Evolutionary conservation across 768 basidiomycete genomes (phyloP), one percentile per base, ranked within the genome.

Genomic region (Suillus variegatus): DNA sequence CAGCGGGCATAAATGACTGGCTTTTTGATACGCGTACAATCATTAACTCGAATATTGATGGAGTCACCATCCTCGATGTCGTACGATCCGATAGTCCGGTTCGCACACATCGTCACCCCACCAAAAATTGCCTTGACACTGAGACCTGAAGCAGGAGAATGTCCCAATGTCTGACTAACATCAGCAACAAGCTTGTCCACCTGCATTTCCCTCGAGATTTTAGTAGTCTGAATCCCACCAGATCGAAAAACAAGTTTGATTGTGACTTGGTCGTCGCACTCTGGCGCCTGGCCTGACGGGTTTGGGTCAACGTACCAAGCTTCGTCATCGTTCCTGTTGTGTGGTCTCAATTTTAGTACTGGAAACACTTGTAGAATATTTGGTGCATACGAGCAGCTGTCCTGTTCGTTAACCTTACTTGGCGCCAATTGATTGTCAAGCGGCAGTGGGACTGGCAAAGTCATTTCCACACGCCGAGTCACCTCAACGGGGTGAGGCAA

Each of bases 1-100:
- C 12, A 88, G 87, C 71, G 94, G 95, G 4, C 83, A 44, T 44
- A 44, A 16, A 44, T 20, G 14, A 44, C 43, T 44, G 43, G 43
- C 43, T 44, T 44, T 44, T 7, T 14, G 7, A 2, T 3, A 18
- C 16, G 43, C 41, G 7, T 7, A 0, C 6, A 9, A 36, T 9
- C 35, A 6, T 5, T 7, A 36, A 36, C 35, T 36, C 7, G 43
- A 43, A 18, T 16, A 18, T 16, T 2, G 43, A 43, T 18, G 16
- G 16, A 18, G 43, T 43, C 43, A 0, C 41, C 41, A 43, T 43
- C 16, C 41, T 18, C 6, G 16, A 43, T 18, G 41, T 18, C 6
- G 16, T 43, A 18, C 16, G 41, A 43, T 43, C 16, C 6, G 16
- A 43, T 43, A 16, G 2, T 18, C 16, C 1, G 16, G 14, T 44